Conservation (phyloP, 768 basidiomycete genomes). For the Boletus rubropictus region DNA sequence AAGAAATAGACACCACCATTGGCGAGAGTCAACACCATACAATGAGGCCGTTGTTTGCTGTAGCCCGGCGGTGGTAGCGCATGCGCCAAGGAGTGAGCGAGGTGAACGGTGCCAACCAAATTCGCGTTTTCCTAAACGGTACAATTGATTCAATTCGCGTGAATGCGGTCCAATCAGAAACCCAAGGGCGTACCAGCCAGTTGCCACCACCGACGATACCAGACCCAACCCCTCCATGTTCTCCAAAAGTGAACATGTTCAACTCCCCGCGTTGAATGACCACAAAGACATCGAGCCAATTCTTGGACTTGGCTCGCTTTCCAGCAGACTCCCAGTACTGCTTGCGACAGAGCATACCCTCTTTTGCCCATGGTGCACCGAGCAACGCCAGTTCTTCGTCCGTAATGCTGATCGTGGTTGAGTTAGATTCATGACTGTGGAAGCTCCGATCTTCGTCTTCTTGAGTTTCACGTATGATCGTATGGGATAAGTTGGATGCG, state of each 20-base stretch:
- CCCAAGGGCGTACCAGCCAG: constrained; percentile 74
- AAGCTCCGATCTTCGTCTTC: constrained; percentile 78
- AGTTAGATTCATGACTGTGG: constrained; percentile 55
- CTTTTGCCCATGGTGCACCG: constrained; percentile 98
- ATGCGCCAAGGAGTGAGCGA: constrained; percentile 86
- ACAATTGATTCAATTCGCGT: background rate
- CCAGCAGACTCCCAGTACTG: constrained; percentile 87
- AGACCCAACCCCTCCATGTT: constrained; percentile 52
- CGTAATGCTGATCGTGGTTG: constrained; percentile 78
- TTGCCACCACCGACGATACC: constrained; percentile 90
- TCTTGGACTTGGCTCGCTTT: constrained; percentile 81
- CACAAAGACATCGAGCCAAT: constrained; percentile 92
- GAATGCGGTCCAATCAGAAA: background rate
- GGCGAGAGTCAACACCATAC: constrained; percentile 88
- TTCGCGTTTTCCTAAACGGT: constrained; percentile 72
- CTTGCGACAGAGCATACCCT: constrained; percentile 92
- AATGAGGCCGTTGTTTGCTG: constrained; percentile 83
- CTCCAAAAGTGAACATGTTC: constrained; percentile 94
- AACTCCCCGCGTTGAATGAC: constrained; percentile 94
- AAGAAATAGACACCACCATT: constrained; percentile 94
- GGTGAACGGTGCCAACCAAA: constrained; percentile 71
- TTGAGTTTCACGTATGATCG: constrained; percentile 91
- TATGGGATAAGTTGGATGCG: constrained; percentile 91
- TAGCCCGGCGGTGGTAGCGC: constrained; percentile 89
- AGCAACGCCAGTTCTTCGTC: constrained; percentile 94